Evolutionary conservation across 2,329 filamentous ascomycete genomes (phyloP).

Genomic region (Biscogniauxia mediterranea): DNA sequence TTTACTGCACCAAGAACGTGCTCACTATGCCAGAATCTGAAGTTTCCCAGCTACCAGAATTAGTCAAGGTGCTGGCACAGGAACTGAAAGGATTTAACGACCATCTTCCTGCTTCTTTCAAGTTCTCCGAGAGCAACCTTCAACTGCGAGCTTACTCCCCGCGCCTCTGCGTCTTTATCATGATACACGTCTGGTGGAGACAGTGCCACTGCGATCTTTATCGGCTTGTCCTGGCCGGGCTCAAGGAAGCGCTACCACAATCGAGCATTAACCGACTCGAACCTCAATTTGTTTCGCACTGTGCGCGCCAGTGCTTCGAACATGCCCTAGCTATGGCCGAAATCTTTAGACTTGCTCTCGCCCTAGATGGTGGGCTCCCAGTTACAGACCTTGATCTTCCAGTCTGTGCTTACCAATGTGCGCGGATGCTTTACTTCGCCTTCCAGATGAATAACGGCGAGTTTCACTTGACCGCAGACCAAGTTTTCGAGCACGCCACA

Average conservation of each 20-base stretch:
- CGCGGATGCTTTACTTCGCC: slow-evolving; percentile 51
- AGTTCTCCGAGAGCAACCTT: slow-evolving; percentile 56
- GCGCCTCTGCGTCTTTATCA: slow-evolving; percentile 55
- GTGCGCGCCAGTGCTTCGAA: slow-evolving; percentile 51
- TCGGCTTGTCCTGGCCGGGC: slow-evolving; percentile 49
- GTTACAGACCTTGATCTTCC: slow-evolving; percentile 56
- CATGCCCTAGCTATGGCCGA: slow-evolving; percentile 55
- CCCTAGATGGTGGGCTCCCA: slow-evolving; percentile 48
- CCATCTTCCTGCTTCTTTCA: slow-evolving; percentile 53
- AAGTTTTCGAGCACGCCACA: slow-evolving; percentile 48
- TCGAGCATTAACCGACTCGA: slow-evolving; percentile 45
- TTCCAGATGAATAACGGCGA: slow-evolving; percentile 45
- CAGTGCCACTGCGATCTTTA: slow-evolving; percentile 59
- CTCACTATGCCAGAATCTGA: slow-evolving; percentile 42
- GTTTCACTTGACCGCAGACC: slow-evolving; percentile 43
- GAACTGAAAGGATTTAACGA: slow-evolving; percentile 51
- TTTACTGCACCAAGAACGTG: slow-evolving; percentile 51
- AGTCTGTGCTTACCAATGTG: slow-evolving; percentile 55
- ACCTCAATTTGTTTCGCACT: slow-evolving; percentile 47
- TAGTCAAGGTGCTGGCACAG: slow-evolving; percentile 46
- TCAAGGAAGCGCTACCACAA: slow-evolving; percentile 50
- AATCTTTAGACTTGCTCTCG: slow-evolving; percentile 52
- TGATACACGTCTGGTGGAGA: slow-evolving; percentile 60
- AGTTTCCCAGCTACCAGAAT: slow-evolving; percentile 43
- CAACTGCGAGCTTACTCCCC: slow-evolving; percentile 56